phyloP scores from a whole-genome alignment of 129 eudicot species.

The carrot (Daucus carota) region DH1_v3.0 NC_030386.2:38354501-38355000 shows the following conservation, averaged over 20 bases:
- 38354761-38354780: slow-evolving; percentile 68
- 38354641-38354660: slow-evolving; percentile 35
- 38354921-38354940: no score
- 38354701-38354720: slow-evolving; percentile 20
- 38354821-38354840: slow-evolving; percentile 66
- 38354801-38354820: slow-evolving; percentile 50
- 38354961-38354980: no score
- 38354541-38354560: slow-evolving; percentile 15
- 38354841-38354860: slow-evolving; percentile 93
- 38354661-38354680: slow-evolving; percentile 43
- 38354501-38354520: neutral
- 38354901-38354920: no score
- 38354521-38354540: neutral
- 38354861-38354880: slow-evolving; percentile 41
- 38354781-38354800: slow-evolving; percentile 60
- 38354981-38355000: no score
- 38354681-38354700: slow-evolving; percentile 38
- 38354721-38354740: slow-evolving; percentile 51
- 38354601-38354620: slow-evolving; percentile 70
- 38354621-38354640: slow-evolving; percentile 39
- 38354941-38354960: no score
- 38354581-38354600: slow-evolving; percentile 76
- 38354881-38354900: no score
- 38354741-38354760: slow-evolving; percentile 25
- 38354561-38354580: slow-evolving; percentile 93